These are phyloP conservation scores for Toxicodendron radicans DNA, from an alignment of 345 rosid species.

Conservation along the genomic window DNA sequence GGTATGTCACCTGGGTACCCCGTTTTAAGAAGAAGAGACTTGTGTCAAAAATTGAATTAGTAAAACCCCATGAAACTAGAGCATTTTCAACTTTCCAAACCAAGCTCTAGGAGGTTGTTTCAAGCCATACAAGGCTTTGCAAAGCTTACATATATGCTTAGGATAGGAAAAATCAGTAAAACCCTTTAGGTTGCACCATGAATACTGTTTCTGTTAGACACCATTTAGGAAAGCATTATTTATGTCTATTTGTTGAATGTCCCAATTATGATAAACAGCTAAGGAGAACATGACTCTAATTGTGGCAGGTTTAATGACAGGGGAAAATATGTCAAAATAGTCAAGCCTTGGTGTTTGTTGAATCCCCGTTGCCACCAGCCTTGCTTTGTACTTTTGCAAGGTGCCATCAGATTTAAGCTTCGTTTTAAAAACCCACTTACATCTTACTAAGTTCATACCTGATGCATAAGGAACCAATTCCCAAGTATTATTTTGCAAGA, in stretches of 20 bases:
- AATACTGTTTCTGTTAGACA: not conserved
- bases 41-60: not conserved
- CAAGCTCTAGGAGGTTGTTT: not conserved
- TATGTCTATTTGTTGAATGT: not conserved
- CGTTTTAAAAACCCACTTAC: no score
- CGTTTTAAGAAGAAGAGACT: not conserved
- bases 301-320: not conserved
- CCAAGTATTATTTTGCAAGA: no score
- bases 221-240: not conserved
- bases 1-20: no score
- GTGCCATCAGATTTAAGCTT: not conserved
- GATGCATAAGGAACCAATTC: not conserved
- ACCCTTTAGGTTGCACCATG: not conserved
- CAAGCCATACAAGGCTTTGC: no score
- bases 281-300: not conserved
- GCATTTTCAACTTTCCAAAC: not conserved
- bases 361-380: no score
- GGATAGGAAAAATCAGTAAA: not conserved
- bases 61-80: no score
- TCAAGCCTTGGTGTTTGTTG: not conserved
- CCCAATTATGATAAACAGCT: not conserved
- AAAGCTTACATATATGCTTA: rapidly evolving
- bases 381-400: not conserved
- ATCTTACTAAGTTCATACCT: no score
- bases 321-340: not conserved